Base-by-base conservation (phyloP, 2,329 filamentous ascomycete genomes). In the Colletotrichum nymphaeae region DNA sequence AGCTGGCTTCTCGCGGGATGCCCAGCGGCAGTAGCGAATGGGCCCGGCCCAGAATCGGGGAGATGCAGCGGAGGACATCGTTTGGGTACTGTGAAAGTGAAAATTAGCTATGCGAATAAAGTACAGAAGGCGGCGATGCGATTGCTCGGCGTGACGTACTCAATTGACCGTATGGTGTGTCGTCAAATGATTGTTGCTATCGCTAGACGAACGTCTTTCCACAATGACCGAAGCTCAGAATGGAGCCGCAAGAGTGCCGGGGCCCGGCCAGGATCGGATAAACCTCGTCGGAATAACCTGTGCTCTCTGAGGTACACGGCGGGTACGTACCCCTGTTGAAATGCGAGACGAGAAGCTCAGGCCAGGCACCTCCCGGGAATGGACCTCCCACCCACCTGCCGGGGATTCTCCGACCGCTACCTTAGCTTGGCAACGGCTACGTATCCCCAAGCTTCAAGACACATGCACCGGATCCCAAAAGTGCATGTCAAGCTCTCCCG, bases 21-120 rank as follows among this genome's bases (percentile, higher is more conserved):
- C 92, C 95, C 95, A 98, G 84, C 93, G 93, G 80, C 94, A 85
- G 91, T 98, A 98, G 79, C 92, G 92, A 82, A 97, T 80, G 76
- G 97, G 97, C 73, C 90, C 89, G 77, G 91, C 89, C 91, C 93
- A 98, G 93, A 99, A 98, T 79, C 88, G 88, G 78, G 95, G 93
- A 68, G 89, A 88, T 74, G 88, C 78, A 79, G 84, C 79, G 75
- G 90, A 88, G 75, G 90, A 88, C 93, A 95, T 95, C 76, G 32
- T 67, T 42, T 19, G 30, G 42, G 26, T 8, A 49, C 73, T 74
- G 62, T 1, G 4, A 8, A 7, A 4, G 3, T 6, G 2, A 19
- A 12, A 32, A 24, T 75, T 30, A 71, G 71, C 22, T 5, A 32
- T 5, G 37, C 7, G 3, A 12, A 22, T 11, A 4, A 9, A 9